Percentiles rank a stretch among this genome's conserved stretches.
Conservation (phyloP, 2,329 filamentous ascomycete species). For the Decorospora gaudefroyi region DNA sequence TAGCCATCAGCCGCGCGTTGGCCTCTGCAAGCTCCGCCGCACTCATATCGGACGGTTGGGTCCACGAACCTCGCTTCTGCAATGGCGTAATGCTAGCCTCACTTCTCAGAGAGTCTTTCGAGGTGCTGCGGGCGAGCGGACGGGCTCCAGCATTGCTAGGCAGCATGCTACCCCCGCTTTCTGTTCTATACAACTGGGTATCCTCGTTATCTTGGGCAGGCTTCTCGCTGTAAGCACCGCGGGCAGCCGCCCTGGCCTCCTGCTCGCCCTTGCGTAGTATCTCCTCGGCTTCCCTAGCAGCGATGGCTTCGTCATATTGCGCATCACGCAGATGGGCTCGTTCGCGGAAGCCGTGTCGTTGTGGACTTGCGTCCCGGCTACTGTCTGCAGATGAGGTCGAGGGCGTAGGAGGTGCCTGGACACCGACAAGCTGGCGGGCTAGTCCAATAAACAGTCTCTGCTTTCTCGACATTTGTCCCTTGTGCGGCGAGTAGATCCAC, state of each 20-base stretch:
- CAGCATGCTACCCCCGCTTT: constrained; percentile 39
- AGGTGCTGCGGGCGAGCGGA: constrained; percentile 32
- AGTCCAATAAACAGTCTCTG: constrained; percentile 86
- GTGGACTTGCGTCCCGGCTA: constrained; percentile 54
- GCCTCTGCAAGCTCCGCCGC: constrained; percentile 76
- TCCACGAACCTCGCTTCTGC: constrained; percentile 56
- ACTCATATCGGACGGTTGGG: constrained; percentile 65
- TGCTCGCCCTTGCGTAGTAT: constrained; percentile 73
- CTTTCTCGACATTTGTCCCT: constrained; percentile 81
- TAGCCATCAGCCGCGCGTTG: constrained; percentile 84
- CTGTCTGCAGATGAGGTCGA: constrained; percentile 46
- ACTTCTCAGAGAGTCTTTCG: constrained; percentile 34
- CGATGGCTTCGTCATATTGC: constrained; percentile 65
- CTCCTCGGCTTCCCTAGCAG: constrained; percentile 73
- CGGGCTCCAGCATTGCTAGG: constrained; percentile 23
- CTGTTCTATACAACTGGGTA: constrained; percentile 46
- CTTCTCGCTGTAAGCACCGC: constrained; percentile 73
- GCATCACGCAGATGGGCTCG: constrained; percentile 56
- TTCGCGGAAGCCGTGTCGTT: constrained; percentile 42
- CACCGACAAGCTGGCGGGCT: constrained; percentile 83
- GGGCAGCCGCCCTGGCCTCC: constrained; percentile 71
- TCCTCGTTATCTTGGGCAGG: constrained; percentile 56
- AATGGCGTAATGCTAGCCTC: constrained; percentile 46
- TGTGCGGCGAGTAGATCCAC: constrained; percentile 89
- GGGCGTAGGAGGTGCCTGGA: constrained; percentile 66